phyloP scores from a whole-genome alignment of 495 filamentous ascomycete genomes.

The Pyrenula aspistea region DNA sequence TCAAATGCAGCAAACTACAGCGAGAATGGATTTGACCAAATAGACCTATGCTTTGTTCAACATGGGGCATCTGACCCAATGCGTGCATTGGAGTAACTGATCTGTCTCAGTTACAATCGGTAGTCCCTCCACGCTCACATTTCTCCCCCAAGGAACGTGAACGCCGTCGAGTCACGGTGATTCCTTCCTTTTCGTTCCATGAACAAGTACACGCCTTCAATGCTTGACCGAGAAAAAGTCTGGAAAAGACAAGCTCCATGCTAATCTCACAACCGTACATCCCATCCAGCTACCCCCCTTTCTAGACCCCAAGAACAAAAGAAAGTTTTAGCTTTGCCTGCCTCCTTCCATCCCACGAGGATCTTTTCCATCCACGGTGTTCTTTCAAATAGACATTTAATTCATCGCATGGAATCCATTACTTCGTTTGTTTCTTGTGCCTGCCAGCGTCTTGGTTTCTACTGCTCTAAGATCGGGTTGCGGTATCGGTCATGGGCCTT shows the following conservation, averaged over 20 bases:
- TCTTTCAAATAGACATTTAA: background rate
- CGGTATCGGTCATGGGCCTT: slow-evolving; percentile 24
- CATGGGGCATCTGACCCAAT: no score
- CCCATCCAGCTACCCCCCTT: background rate
- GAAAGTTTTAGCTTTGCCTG: background rate
- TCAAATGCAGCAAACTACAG: no score
- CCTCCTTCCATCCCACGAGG: background rate
- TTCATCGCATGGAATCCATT: background rate
- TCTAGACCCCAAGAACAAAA: background rate
- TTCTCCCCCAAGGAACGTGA: no score
- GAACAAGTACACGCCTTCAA: background rate
- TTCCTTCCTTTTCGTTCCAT: no score
- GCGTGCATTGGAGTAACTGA: no score
- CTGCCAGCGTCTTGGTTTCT: background rate
- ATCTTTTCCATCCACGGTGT: background rate
- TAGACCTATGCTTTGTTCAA: no score
- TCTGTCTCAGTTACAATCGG: no score
- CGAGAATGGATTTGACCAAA: no score
- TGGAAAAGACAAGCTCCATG: background rate
- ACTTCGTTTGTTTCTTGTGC: background rate
- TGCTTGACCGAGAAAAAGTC: background rate
- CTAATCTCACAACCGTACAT: background rate
- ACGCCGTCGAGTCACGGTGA: no score
- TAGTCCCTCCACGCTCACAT: no score
- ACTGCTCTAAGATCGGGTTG: background rate